Evolutionary conservation across 1,284 basidiomycete genomes (phyloP).

Genomic region (Ceratobasidium sp.): DNA sequence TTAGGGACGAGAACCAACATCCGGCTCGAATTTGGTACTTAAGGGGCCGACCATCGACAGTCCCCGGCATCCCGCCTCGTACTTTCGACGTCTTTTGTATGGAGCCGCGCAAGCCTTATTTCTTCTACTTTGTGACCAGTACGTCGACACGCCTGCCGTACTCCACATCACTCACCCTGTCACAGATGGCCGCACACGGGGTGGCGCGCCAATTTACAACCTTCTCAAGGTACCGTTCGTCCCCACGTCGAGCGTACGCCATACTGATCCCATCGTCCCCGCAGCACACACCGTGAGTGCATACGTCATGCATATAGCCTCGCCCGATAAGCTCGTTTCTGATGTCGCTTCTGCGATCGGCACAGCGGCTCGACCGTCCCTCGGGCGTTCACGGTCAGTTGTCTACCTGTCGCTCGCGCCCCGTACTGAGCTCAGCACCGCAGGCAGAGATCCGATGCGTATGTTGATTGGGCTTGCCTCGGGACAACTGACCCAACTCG

Average conservation of each 20-base stretch:
- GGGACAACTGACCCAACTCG: not conserved
- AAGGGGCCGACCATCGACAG: constrained; percentile 10
- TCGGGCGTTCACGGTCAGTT: constrained; percentile 39
- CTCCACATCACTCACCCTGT: not conserved
- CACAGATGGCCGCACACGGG: constrained; percentile 27
- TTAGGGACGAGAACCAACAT: constrained; percentile 34
- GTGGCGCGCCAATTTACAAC: constrained; percentile 31
- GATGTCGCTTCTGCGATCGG: constrained; percentile 40
- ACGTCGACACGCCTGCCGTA: not conserved
- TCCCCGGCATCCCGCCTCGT: constrained; percentile 13
- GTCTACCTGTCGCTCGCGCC: not conserved
- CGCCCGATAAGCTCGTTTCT: constrained; percentile 38
- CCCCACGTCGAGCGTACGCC: not conserved
- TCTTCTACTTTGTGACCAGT: constrained; percentile 40
- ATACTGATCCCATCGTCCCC: not conserved
- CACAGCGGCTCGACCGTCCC: constrained; percentile 30
- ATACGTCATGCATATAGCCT: constrained; percentile 27
- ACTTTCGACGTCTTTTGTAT: not conserved
- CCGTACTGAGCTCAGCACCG: not conserved
- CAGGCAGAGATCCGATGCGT: constrained; percentile 39
- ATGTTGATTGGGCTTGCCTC: not conserved
- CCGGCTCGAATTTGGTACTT: constrained; percentile 29
- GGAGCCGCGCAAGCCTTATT: constrained; percentile 38
- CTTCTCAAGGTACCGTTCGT: constrained; percentile 12
- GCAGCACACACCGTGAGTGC: constrained; percentile 40